Base-by-base conservation (phyloP, 2,329 filamentous ascomycete species). In the Colletotrichum sansevieriae region DNA sequence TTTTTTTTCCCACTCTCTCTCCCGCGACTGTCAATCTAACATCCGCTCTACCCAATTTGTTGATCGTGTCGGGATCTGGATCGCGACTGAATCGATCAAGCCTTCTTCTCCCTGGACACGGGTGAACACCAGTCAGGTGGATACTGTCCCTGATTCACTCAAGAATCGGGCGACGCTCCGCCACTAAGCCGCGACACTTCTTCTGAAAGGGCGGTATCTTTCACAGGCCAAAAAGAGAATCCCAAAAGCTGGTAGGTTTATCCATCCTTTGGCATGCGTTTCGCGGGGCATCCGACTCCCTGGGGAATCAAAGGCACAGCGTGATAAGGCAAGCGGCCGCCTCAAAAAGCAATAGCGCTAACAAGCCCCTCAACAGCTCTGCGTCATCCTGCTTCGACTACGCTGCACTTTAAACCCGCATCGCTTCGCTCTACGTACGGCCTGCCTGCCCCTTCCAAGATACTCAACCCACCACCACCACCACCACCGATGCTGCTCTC, bases 141-240 rank as follows among this genome's bases (percentile, higher is more conserved):
- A 55, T 62, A 67, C 54, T 29, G 52, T 59, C n/a, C 55, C 62
- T 68, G 65, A 68, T 68, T 68, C 65, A 68, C 65, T 4, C 43
- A 25, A 67, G 44, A 33, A 35, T 54, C 64, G 64, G 64, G 57
- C 64, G 51, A 67, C 43, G 20, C 37, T 63, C 59, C 51, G 51
- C 64, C 64, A 67, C 59, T 51, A 57, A 51, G 9, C 44, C 51
- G 37, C 65, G 35, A 65, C 43, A 65, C 65, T 18, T 44, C 25
- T 60, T 43, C 18, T 35, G 44, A 15, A 58, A 35, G 12, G 49
- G 22, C 2, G 15, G 15, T 25, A n/a, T 29, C 12, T 35, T 22
- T 35, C 22, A 12, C 41, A 47, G n/a, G 25, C 41, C 39, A 15
- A 13, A 52, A 15, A 52, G 35, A 52, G 33, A n/a, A 8, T 33